Conservation (phyloP, 2,329 filamentous ascomycete species). For the Fusarium annulatum region DNA sequence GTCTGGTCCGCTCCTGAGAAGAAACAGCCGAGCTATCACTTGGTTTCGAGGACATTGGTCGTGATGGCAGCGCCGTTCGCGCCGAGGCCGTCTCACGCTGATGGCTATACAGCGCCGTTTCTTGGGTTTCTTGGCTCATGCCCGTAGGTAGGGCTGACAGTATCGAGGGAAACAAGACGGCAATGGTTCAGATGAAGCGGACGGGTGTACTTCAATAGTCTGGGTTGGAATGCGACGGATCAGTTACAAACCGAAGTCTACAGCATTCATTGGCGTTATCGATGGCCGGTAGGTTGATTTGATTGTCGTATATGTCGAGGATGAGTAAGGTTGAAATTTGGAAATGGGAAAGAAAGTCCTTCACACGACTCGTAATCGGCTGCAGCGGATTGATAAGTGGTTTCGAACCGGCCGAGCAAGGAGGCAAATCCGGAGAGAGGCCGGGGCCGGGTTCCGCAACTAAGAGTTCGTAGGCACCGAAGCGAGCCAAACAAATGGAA, state of each 20-base stretch:
- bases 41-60: conserved; percentile 51
- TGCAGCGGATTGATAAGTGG: conserved; percentile 32
- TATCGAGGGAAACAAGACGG: conserved; percentile 8
- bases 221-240: conserved; percentile 20
- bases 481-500: conserved; percentile 26
- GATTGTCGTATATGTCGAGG: conserved; percentile 8
- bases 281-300: conserved; percentile 12
- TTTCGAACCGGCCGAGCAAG: conserved; percentile 33
- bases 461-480: conserved; percentile 23
- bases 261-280: conserved; percentile 37
- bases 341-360: conserved; percentile 23
- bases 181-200: neutral
- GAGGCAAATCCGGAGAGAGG: conserved; percentile 43
- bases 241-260: conserved; percentile 26
- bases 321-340: conserved; percentile 16
- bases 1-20: conserved; percentile 38
- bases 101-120: conserved; percentile 44
- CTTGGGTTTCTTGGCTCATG: conserved; percentile 49
- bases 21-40: conserved; percentile 36
- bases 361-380: conserved; percentile 32
- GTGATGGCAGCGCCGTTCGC: conserved; percentile 53
- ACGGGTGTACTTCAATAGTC: conserved; percentile 4
- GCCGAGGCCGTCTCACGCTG: conserved; percentile 47
- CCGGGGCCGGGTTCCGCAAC: conserved; percentile 38
- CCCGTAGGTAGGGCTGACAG: conserved; percentile 26